phyloP scores from a whole-genome alignment of 495 filamentous ascomycete species.

The Tricharina praecox region DNA sequence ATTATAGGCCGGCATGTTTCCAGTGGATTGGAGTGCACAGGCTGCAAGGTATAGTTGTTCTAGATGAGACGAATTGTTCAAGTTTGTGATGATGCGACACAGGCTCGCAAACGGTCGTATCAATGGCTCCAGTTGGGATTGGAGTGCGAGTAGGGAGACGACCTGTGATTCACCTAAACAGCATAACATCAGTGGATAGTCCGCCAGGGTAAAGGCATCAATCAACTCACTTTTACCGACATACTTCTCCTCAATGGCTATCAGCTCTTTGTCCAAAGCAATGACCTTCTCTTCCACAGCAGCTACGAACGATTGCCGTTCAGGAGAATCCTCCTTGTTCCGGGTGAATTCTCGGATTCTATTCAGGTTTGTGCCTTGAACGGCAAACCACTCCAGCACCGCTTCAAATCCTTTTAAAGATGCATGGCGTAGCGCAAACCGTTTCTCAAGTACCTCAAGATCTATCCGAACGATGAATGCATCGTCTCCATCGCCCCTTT shows the following conservation, averaged over 20 bases:
- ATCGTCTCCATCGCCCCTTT: slow-evolving; percentile 28
- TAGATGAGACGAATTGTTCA: slow-evolving; percentile 38
- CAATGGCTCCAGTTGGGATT: slow-evolving; percentile 39
- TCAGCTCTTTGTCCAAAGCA: slow-evolving; percentile 31
- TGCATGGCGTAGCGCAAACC: slow-evolving; percentile 26
- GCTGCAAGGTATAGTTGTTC: slow-evolving; percentile 56
- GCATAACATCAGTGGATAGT: too few relatives aligned
- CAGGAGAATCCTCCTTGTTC: slow-evolving; percentile 10
- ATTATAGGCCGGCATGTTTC: slow-evolving; percentile 40
- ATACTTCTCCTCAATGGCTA: slow-evolving; percentile 31
- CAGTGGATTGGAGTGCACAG: slow-evolving; percentile 50
- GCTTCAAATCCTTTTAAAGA: slow-evolving; percentile 25
- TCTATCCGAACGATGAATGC: slow-evolving; percentile 24
- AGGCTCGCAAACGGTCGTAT: slow-evolving; percentile 41
- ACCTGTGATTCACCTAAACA: too few relatives aligned
- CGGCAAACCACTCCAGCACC: slow-evolving; percentile 24
- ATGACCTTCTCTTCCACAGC: slow-evolving; percentile 29
- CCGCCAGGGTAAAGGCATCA: too few relatives aligned
- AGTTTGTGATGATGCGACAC: slow-evolving; percentile 32
- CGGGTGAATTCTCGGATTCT: slow-evolving; percentile 29
- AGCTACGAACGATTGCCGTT: slow-evolving; percentile 20
- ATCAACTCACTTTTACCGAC: slow-evolving; percentile 33
- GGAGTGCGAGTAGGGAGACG: slow-evolving; percentile 39
- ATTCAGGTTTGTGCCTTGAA: slow-evolving; percentile 28
- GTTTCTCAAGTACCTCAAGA: slow-evolving; percentile 9